Evolutionary conservation across 257 asterid species (phyloP).

Genomic region (Hygrophila difformis): DNA sequence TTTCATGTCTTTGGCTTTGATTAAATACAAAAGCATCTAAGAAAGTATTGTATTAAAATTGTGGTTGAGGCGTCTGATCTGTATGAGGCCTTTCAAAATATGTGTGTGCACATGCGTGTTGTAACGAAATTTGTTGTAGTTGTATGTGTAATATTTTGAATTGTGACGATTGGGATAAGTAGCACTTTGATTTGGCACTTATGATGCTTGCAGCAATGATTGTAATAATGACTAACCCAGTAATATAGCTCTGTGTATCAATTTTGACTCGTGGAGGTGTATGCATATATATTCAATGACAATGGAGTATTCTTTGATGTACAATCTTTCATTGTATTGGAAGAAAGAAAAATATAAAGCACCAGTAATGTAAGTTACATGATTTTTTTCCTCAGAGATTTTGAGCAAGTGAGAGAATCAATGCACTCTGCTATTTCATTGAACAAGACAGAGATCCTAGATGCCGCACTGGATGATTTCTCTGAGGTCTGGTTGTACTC

Average conservation of each 20-base stretch:
- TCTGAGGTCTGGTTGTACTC: slow-evolving; percentile 42
- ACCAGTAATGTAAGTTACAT: no score
- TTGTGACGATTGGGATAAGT: no score
- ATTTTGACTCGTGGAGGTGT: not conserved
- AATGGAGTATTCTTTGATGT: not conserved
- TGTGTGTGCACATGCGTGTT: no score
- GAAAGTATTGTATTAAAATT: not conserved
- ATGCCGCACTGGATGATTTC: slow-evolving; percentile 69
- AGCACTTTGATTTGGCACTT: no score
- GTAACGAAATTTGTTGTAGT: no score
- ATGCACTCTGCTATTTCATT: slow-evolving; percentile 71
- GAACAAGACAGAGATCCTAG: slow-evolving; percentile 72
- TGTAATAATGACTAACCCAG: no score
- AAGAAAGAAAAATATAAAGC: not conserved
- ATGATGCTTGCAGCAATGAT: no score
- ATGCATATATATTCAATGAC: slow-evolving; percentile 1
- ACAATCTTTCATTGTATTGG: not conserved
- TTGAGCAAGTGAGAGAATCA: slow-evolving; percentile 44
- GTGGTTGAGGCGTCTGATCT: not conserved
- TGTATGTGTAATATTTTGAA: no score
- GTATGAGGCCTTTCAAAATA: no score
- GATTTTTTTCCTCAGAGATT: slow-evolving; percentile 44
- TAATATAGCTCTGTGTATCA: no score
- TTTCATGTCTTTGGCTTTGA: slow-evolving; percentile 1
- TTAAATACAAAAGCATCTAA: not conserved